Evolutionary conservation across 1,284 basidiomycete genomes (phyloP), one percentile per base, ranked within the genome.

Genomic region (Tylopilus orsonianus): DNA sequence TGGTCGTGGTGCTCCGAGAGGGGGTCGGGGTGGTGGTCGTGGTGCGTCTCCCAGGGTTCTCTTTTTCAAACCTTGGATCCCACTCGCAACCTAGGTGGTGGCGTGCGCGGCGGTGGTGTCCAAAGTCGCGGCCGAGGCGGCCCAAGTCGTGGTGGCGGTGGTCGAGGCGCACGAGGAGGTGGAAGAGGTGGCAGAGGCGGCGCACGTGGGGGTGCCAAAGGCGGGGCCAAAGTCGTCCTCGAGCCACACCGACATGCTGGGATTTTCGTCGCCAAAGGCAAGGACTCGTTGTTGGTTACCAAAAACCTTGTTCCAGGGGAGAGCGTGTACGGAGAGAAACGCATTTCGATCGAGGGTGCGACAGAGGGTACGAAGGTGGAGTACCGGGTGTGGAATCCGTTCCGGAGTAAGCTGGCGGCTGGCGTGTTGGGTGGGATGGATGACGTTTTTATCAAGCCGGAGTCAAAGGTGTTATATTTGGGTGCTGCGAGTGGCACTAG

Each of bases 301-400:
- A 94, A 94, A 75, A 99, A 98, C 73, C 80, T 99, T 59, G 93
- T 91, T 41, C 96, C 97, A 10, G 97, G 96, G 50, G 96, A 99
- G 68, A 90, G 90, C 16, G 97, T 99, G 20, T 99, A 99, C 71
- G 97, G 96, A 58, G 96, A 99, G 75, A 99, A 99, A 79, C 80
- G 92, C 73, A 90, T 95, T 72, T 81, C 85, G 41, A 79, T 96
- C 59, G 88, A 92, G 8, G 83, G 83, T 5, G 82, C 79, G 41
- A 79, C 82, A 50, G 88, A 90, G 42, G 90, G 85, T 47, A 87
- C 85, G 52, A 99, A 99, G 77, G 80, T 87, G 60, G 96, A 99
- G 72, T 99, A 98, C 75, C 82, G 96, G 53, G 97, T 99, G 29
- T 99, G 96, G 96, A 99, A 99, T 76, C 97, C 96, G 49, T 99